These are phyloP conservation scores for Aureobasidium lini DNA, from an alignment of 2,329 filamentous ascomycete genomes.

Conservation along the genomic window DNA sequence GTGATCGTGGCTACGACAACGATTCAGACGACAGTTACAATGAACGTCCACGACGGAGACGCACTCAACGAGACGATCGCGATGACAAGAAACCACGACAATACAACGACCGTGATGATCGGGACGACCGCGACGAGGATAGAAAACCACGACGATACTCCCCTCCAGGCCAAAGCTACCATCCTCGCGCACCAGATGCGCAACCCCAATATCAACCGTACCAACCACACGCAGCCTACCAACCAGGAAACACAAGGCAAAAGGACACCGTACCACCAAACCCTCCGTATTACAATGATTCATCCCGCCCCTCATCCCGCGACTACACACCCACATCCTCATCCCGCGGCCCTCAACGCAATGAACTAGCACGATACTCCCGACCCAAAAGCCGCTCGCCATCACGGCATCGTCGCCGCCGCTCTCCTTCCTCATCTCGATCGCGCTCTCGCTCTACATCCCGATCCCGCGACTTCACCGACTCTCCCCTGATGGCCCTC, in stretches of 20 bases:
- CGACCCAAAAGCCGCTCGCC: neutral
- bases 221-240: neutral
- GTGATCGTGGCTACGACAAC: slow-evolving; percentile 7
- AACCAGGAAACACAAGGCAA: neutral
- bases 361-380: neutral
- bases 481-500: neutral
- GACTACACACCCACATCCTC: neutral
- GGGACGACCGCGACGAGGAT: neutral
- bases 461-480: neutral
- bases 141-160: neutral
- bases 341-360: neutral
- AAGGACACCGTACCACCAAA: neutral
- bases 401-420: neutral
- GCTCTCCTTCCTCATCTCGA: neutral
- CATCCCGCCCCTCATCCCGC: neutral
- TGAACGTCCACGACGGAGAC: neutral
- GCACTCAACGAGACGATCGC: neutral
- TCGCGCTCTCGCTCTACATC: neutral
- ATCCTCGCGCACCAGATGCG: neutral
- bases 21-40: slow-evolving; percentile 6
- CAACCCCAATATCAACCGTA: neutral
- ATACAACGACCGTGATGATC: neutral
- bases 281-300: neutral
- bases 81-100: neutral
- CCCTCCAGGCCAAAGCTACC: neutral